Evolutionary conservation across 495 filamentous ascomycete genomes (phyloP).

Genomic region (Neurospora cerealis): DNA sequence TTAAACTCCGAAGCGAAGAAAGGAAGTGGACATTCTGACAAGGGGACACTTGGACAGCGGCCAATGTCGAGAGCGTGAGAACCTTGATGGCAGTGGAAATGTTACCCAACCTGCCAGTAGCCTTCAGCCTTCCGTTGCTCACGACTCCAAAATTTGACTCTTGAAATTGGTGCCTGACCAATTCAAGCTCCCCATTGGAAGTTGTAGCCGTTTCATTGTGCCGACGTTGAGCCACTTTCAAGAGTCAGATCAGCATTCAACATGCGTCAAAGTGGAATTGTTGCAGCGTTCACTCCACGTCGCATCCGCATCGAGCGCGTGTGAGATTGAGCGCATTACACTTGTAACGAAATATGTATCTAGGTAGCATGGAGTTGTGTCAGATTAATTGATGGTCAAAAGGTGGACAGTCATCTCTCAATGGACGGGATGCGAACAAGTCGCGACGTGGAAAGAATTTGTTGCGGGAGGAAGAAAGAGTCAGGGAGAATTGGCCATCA

Average conservation of each 20-base stretch:
- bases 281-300: not conserved
- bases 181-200: not conserved
- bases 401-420: not conserved
- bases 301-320: not conserved
- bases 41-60: not conserved
- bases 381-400: not conserved
- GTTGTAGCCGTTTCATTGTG: not conserved
- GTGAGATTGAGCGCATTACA: not conserved
- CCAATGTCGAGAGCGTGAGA: not conserved
- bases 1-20: not conserved
- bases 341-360: fast-evolving
- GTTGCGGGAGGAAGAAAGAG: not conserved
- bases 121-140: not conserved
- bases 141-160: not conserved
- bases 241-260: not conserved
- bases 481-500: not conserved
- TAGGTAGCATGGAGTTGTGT: not conserved
- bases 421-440: not conserved
- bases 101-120: not conserved
- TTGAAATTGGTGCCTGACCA: not conserved
- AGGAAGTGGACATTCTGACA: not conserved
- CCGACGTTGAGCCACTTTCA: not conserved
- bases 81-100: not conserved
- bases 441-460: not conserved
- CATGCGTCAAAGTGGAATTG: not conserved